Base-by-base conservation (phyloP, 2,329 filamentous ascomycete genomes). In the Aspergillus sp. region DNA sequence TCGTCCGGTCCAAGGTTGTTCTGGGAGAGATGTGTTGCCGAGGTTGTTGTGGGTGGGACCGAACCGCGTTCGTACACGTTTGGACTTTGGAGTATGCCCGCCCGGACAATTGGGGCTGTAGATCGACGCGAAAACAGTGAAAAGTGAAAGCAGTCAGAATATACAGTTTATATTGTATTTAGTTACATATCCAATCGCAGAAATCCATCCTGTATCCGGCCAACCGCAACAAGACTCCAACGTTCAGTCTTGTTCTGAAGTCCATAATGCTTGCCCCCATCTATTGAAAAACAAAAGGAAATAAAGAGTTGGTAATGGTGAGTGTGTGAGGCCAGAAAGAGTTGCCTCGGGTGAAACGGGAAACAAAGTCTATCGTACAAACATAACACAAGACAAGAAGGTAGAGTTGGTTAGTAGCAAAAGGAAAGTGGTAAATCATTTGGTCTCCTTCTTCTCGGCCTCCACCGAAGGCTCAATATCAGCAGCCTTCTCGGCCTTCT, bases 401-500 rank as follows among this genome's bases (percentile, higher is more conserved):
- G 57, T 55, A 37, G 35, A 37, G 6, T 37, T 14, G 35, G 12
- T 14, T 37, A 37, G 35, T n/a, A 6, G 35, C 12, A 62, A 57
- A 53, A 62, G 49, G 57, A 59, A 44, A 17, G 31, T 33, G 44
- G 39, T 17, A 24, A 56, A 11, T 51, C 61, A 61, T 56, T 72
- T 69, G 60, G 71, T 72, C 43, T 68, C 62, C 6, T 71, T 65
- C 55, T 47, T 50, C 60, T 57, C 24, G 56, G 19, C 33, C 49
- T 43, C 35, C 15, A 23, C 37, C n/a, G 35, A 23, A 4, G 64
- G 51, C 46, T 60, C 58, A 46, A 63, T 57, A 46, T 60, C 57
- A 46, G 64, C 58, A 46, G 65, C 58, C 55, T 64, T 62, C 44
- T 75, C 72, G 47, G 66, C 69, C 57, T 71, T 68, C 21, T 73